Evolutionary conservation across 495 filamentous ascomycete species (phyloP).

Genomic region (Lasiosphaeria miniovina): DNA sequence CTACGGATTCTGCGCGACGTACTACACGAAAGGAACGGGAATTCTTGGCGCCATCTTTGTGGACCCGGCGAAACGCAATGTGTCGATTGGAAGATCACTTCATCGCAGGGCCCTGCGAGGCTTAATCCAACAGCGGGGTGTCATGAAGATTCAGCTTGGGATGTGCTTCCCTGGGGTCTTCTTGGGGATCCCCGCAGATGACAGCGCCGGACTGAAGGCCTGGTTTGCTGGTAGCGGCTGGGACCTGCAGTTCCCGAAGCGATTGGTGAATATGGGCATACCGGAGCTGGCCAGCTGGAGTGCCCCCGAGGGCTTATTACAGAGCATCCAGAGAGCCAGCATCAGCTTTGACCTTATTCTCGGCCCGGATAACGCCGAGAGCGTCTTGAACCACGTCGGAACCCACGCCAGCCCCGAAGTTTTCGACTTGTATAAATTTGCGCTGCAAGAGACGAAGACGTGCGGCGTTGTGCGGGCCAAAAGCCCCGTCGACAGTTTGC

Average conservation of each 20-base stretch:
- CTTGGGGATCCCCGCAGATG: conserved; percentile 67
- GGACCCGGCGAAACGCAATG: conserved; percentile 74
- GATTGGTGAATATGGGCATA: conserved; percentile 59
- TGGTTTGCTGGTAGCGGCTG: conserved; percentile 53
- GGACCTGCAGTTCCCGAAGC: conserved; percentile 49
- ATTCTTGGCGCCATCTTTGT: conserved; percentile 82
- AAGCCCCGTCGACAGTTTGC: conserved; percentile 59
- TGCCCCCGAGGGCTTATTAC: conserved; percentile 68
- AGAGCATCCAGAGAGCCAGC: conserved; percentile 64
- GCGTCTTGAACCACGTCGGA: conserved; percentile 71
- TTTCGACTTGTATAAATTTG: conserved; percentile 77
- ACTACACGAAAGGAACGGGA: conserved; percentile 69
- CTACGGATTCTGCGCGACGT: conserved; percentile 87
- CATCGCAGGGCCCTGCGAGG: conserved; percentile 74
- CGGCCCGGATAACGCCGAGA: conserved; percentile 71
- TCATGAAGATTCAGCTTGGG: conserved; percentile 76
- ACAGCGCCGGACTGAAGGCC: conserved; percentile 47
- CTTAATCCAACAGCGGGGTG: conserved; percentile 60
- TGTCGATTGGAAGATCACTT: conserved; percentile 81
- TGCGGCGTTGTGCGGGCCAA: conserved; percentile 84
- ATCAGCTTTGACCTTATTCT: conserved; percentile 76
- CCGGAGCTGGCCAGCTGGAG: conserved; percentile 67
- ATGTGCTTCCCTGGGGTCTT: conserved; percentile 75
- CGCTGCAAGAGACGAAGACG: conserved; percentile 65
- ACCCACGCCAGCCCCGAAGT: conserved; percentile 75